A percentile compares a stretch with the other conserved stretches of the same genome.
Conservation (phyloP, 2,329 filamentous ascomycete genomes). For the Amauroascus verrucosus region DNA sequence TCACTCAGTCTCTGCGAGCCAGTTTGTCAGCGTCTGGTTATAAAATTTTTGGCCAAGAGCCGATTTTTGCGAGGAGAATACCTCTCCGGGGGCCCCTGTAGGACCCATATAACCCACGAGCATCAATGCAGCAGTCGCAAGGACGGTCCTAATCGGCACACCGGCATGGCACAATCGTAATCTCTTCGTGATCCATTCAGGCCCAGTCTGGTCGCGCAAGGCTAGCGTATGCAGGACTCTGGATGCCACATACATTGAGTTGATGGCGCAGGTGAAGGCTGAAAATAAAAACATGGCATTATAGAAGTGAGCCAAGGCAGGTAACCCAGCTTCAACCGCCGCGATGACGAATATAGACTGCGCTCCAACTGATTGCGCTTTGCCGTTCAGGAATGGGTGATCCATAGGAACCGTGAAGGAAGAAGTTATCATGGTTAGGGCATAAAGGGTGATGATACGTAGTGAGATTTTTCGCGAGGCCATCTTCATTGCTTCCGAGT, state of each 20-base stretch:
- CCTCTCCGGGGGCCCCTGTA: slow-evolving; percentile 29
- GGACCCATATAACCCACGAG: slow-evolving; percentile 34
- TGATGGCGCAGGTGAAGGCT: slow-evolving; percentile 35
- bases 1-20: slow-evolving; percentile 28
- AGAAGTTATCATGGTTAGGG: slow-evolving; percentile 34
- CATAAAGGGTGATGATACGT: slow-evolving; percentile 37
- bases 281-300: slow-evolving; percentile 40
- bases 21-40: not conserved
- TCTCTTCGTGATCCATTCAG: slow-evolving; percentile 34
- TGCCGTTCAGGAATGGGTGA: slow-evolving; percentile 35
- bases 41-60: not conserved
- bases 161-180: slow-evolving; percentile 30
- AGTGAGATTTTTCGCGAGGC: slow-evolving; percentile 37
- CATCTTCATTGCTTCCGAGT: slow-evolving; percentile 37
- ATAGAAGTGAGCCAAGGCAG: slow-evolving; percentile 33
- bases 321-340: slow-evolving; percentile 32
- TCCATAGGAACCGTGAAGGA: slow-evolving; percentile 36
- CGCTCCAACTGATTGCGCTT: slow-evolving; percentile 27
- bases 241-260: slow-evolving; percentile 36
- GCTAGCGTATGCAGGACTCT: slow-evolving; percentile 38
- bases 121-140: slow-evolving; percentile 34
- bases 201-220: slow-evolving; percentile 29
- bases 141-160: slow-evolving; percentile 32
- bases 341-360: slow-evolving; percentile 36
- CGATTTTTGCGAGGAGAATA: slow-evolving; percentile 18